Conservation (phyloP, 345 rosid genomes). For the Euphorbia lathyris region DNA sequence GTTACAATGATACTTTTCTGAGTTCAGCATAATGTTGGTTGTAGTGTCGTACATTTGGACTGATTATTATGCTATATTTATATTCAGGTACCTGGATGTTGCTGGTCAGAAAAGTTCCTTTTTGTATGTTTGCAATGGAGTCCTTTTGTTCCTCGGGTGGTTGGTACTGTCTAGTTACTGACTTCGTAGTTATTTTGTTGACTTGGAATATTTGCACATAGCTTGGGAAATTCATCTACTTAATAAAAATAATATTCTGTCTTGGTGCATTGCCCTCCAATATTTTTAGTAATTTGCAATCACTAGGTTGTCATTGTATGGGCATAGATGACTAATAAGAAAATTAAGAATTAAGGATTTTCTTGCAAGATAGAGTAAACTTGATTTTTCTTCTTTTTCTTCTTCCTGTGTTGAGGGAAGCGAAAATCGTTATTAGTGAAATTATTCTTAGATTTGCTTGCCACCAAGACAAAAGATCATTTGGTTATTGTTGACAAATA, state of each 20-base stretch:
- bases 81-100: conserved; percentile 70
- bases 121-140: conserved; percentile 58
- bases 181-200: conserved; percentile 11
- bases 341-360: background rate
- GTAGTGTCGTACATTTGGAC: background rate
- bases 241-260: background rate
- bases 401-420: background rate
- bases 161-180: conserved; percentile 51
- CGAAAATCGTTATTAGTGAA: background rate
- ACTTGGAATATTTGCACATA: conserved; percentile 7
- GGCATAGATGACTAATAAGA: background rate
- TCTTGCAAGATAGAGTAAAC: background rate
- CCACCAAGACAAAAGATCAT: background rate
- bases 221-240: background rate
- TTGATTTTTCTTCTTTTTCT: background rate
- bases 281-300: background rate
- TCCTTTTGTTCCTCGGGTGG: conserved; percentile 78
- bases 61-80: background rate
- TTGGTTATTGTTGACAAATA: background rate
- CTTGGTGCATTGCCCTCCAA: no score
- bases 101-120: conserved; percentile 65
- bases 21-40: background rate
- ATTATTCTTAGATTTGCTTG: background rate
- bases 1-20: background rate
- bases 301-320: background rate